Evolutionary conservation across 169 alveolate species (phyloP), one percentile per base, ranked within the genome.

Genomic region (Eimeria praecox): DNA sequence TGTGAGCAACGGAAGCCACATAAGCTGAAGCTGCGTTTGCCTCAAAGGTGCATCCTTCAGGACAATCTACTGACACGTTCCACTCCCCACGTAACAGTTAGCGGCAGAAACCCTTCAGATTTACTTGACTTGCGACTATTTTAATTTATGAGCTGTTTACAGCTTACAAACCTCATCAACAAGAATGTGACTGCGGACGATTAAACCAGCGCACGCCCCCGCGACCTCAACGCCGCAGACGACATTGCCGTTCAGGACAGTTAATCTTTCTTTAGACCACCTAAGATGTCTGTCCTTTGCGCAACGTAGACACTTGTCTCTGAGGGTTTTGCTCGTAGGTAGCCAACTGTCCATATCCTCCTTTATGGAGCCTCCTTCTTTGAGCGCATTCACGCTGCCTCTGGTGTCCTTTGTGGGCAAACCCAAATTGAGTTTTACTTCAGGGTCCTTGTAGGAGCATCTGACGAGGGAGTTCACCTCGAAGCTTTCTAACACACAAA

Each of bases 141-240:
- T 62, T 24, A 3, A 10, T 40, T 66, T 44, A 8, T 22, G 4
- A 66, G 46, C 78, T 30, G 78, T 24, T n/a, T 9, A 1, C 44
- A 33, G 71, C 73, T 35, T 27, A 85, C 92, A 35, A 35, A 85
- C 92, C 92, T 85, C 92, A 22, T 85, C 92, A 52, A 85, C 78
- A 33, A 85, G 62, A 20, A 85, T 85, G 92, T 85, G 77, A 59
- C 80, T 85, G 52, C 92, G 92, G 78, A 85, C 38, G 14, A 85
- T 59, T 18, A 85, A 59, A 59, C 92, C 92, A 18, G 92, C 92
- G 12, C 92, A 85, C 22, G 78, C 62, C 38, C 92, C 92, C 80
- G 92, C 78, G 59, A 85, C 27, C 69, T 85, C 92, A 44, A 85
- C 69, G 42, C 92, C 92, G 78, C 92, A 85, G 52, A 85, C 92